Evolutionary conservation across 164 flowering plant genomes (phyloP), one percentile per base, ranked within the genome.

Genomic region (Tinospora cordifolia): DNA sequence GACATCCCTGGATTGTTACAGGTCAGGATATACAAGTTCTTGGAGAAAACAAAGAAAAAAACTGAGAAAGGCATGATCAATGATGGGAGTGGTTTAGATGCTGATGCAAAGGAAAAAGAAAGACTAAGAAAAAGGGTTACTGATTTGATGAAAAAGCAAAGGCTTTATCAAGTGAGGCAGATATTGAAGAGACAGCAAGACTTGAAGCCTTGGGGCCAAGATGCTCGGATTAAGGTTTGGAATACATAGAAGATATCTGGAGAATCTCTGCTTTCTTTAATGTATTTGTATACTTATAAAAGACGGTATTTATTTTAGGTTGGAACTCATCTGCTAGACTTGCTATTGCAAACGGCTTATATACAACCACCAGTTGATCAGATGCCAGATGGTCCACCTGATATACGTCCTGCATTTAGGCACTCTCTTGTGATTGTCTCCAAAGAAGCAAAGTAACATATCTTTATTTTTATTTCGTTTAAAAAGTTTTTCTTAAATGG

Each of bases 391-490:
- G 72, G 73, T 65, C 86, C 93, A 62, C 98, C 93, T 73, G 97
- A 92, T 75, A 78, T 92, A 74, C 89, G 87, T 1, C 98, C 98
- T 79, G 98, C 98, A 75, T 94, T 94, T 82, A 63, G 72, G 38
- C 98, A 89, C 78, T 75, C 84, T 30, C 70, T 79, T n/a, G 86
- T 66, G 72, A 83, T 79, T 75, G 81, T 79, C 66, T 22, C 62
- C 47, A 82, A 64, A 73, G 89, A 82, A 39, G 30, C 65, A 59
- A 69, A 72, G 96, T 90, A 75, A 81, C 19, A 51, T 14, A 19
- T 19, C 7, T 51, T 5, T 30, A 30, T 30, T 30, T 30, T 30
- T 30, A 30, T 30, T 30, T 30, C 4, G 2, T 30, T 30, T 30
- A 30, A n/a, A n/a, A n/a, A n/a, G n/a, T n/a, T 30, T 30, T 30